Evolutionary conservation across 2,329 filamentous ascomycete genomes (phyloP).

Genomic region (Colletotrichum tofieldiae): DNA sequence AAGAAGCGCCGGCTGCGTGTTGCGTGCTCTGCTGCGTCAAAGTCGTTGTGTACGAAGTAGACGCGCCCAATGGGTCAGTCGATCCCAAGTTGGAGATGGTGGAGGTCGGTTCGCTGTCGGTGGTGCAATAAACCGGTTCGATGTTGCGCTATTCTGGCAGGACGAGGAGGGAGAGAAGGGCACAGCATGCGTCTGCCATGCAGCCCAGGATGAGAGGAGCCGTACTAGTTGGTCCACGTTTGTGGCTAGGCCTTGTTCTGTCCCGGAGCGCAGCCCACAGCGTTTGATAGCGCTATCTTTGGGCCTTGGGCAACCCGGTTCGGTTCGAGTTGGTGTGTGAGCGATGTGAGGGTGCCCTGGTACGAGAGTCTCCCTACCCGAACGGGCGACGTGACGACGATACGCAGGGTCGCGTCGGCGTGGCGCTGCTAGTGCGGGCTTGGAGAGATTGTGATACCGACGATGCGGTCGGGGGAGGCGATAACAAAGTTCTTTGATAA

Average conservation of each 20-base stretch:
- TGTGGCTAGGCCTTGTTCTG: conserved; percentile 24
- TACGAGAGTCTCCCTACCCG: conserved; percentile 29
- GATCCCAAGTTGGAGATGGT: conserved; percentile 11
- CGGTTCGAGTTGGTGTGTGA: neutral
- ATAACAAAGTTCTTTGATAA: conserved; percentile 35
- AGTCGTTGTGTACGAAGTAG: conserved; percentile 7
- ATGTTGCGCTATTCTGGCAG: conserved; percentile 28
- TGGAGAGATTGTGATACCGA: conserved; percentile 38
- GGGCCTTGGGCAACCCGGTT: neutral
- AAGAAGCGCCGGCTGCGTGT: conserved; percentile 26
- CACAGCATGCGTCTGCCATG: conserved; percentile 23
- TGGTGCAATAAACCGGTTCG: conserved; percentile 40
- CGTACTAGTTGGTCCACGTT: conserved; percentile 39
- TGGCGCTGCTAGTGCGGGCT: conserved; percentile 36
- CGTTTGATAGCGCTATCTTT: conserved; percentile 34
- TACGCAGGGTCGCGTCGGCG: conserved; percentile 38
- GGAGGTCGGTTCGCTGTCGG: conserved; percentile 36
- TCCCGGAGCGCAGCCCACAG: conserved; percentile 10
- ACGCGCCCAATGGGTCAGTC: conserved; percentile 4
- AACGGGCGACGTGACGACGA: conserved; percentile 30
- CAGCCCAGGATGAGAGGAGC: conserved; percentile 18
- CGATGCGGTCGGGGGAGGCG: conserved; percentile 36
- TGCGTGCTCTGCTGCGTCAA: conserved; percentile 23
- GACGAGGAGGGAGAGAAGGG: neutral
- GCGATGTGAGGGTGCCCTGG: conserved; percentile 9